Conservation (phyloP, 2,329 filamentous ascomycete species). For the Diaporthe vaccinii region DNA sequence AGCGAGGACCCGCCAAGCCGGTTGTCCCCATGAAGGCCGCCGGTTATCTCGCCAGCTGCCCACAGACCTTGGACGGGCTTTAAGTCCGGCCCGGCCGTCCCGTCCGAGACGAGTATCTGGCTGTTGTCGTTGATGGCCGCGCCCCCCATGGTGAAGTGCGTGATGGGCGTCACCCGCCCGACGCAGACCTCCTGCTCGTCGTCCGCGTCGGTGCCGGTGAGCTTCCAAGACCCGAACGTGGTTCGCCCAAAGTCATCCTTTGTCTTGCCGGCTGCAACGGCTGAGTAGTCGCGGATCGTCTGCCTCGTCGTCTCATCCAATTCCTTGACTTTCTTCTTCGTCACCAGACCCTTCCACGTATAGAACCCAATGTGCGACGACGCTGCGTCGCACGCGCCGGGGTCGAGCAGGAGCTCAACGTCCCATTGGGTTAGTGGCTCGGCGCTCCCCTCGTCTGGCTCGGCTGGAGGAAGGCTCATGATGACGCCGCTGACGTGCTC, state of each 20-base stretch:
- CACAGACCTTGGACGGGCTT: slow-evolving; percentile 68
- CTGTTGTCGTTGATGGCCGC: slow-evolving; percentile 67
- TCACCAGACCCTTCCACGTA: slow-evolving; percentile 71
- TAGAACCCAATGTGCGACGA: slow-evolving; percentile 74
- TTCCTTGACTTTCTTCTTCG: slow-evolving; percentile 67
- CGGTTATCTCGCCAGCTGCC: slow-evolving; percentile 75
- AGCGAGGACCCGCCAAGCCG: slow-evolving; percentile 98
- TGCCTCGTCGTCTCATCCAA: slow-evolving; percentile 56
- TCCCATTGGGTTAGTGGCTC: slow-evolving; percentile 66
- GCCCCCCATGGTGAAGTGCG: slow-evolving; percentile 78
- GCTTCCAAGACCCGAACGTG: slow-evolving; percentile 68
- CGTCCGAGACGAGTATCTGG: slow-evolving; percentile 60
- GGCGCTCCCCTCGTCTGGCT: slow-evolving; percentile 34
- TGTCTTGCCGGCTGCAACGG: slow-evolving; percentile 54
- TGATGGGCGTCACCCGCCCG: slow-evolving; percentile 72
- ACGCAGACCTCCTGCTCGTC: slow-evolving; percentile 68
- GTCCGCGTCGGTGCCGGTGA: slow-evolving; percentile 58
- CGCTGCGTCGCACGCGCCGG: slow-evolving; percentile 65
- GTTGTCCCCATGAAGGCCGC: slow-evolving; percentile 87
- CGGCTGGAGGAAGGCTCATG: slow-evolving; percentile 51
- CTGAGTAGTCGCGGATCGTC: slow-evolving; percentile 64
- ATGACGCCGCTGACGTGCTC: slow-evolving; percentile 68
- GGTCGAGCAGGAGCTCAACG: slow-evolving; percentile 70
- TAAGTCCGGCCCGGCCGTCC: slow-evolving; percentile 48
- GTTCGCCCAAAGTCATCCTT: slow-evolving; percentile 62